Evolutionary conservation across 805 yeast genomes (phyloP), one percentile per base, ranked within the genome.

Genomic region (Zygotorulaspora sp.): DNA sequence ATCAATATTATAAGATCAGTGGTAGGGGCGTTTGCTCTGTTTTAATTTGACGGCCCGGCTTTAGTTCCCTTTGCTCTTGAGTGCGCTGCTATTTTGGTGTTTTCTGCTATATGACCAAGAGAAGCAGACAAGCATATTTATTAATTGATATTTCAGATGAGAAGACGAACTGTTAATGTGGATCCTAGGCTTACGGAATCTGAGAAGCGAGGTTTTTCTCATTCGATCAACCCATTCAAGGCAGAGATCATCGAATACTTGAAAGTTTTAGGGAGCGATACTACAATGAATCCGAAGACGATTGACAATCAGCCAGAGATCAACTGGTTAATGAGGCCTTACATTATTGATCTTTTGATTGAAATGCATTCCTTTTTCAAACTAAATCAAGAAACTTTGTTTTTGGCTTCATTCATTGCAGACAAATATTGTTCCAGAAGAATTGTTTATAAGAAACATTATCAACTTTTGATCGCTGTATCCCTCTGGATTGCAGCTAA

Each of bases 401-500:
- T 67, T 59, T 73, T 75, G 53, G 79, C 83, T 43, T 72, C 81
- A 32, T 76, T 77, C 49, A 73, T 87, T 42, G 79, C 86, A 35
- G 96, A 88, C 61, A 72, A 90, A 40, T 88, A 88, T 65, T 82
- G 92, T 55, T 80, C 92, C 36, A 80, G 77, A 52, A 70, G 96
- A 44, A 77, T 85, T 6, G 87, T 86, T 2, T 77, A 80, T 58
- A 76, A 79, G 49, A 83, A 80, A 45, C 96, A 87, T 56, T 80
- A 83, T 52, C 96, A 86, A 58, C 67, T 88, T 38, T 83, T 87
- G 18, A 89, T 90, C 20, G 79, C 90, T 48, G 82, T 94, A 0
- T 82, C 95, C 18, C 65, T 88, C 32, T 86, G 96, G 95, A 76
- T 88, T 13, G 92, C 96, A 2, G 76, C 92, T 30, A 88, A 88